Conservation (phyloP, 2,329 filamentous ascomycete genomes). For the Neofusicoccum parvum region DNA sequence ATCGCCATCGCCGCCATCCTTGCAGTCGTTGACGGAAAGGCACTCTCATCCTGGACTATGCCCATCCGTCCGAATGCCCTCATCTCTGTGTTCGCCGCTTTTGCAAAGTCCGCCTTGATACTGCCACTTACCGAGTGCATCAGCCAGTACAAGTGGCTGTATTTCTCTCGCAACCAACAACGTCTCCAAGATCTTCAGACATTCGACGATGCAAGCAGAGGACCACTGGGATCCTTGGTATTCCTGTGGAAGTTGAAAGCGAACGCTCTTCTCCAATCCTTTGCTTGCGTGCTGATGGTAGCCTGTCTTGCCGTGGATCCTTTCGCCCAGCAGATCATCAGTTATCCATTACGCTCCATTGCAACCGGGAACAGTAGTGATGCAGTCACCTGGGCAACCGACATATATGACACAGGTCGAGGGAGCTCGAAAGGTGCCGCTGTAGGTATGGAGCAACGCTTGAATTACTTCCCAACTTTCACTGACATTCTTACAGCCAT, state of each 20-base stretch:
- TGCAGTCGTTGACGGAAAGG: slow-evolving; percentile 10
- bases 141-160: slow-evolving; percentile 41
- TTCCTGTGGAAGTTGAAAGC: not conserved
- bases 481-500: not conserved
- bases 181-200: slow-evolving; percentile 29
- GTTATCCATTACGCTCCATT: not conserved
- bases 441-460: not conserved
- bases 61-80: slow-evolving; percentile 33
- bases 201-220: slow-evolving; percentile 35
- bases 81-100: slow-evolving; percentile 37
- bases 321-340: slow-evolving; percentile 7
- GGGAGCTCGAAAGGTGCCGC: not conserved
- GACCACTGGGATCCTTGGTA: not conserved
- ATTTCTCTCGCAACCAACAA: slow-evolving; percentile 25
- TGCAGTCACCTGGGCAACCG: not conserved
- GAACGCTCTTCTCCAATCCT: not conserved
- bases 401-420: not conserved
- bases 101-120: slow-evolving; percentile 35
- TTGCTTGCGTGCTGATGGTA: not conserved
- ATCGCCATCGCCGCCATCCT: slow-evolving; percentile 20
- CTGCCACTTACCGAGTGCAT: slow-evolving; percentile 35
- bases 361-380: too few relatives aligned
- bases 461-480: not conserved
- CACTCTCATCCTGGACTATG: slow-evolving; percentile 20
- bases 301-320: not conserved